Percentiles rank a stretch among this genome's conserved stretches.
Conservation (phyloP, 129 eudicot genomes). For the Smallanthus sonchifolius region DNA sequence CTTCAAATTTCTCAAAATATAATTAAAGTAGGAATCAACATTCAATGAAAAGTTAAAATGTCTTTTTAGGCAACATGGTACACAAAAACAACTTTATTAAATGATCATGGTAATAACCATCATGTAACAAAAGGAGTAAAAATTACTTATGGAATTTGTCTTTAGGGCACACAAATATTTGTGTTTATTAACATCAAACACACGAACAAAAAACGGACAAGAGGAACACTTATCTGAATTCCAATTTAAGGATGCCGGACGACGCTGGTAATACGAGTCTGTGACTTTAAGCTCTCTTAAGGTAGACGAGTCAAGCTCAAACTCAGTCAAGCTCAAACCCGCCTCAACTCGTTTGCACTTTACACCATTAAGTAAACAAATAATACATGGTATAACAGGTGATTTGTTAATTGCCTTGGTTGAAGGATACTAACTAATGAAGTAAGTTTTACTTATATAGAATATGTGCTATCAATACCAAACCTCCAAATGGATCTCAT, state of each 20-base stretch:
- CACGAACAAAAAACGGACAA: neutral
- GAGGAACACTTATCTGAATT: conserved; percentile 1
- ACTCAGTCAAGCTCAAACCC: no score
- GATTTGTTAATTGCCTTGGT: no score
- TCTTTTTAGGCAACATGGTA: no score
- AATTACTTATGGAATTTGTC: neutral
- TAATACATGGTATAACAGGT: no score
- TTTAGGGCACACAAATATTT: neutral
- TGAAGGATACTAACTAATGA: no score
- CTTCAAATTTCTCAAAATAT: neutral
- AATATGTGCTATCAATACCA: neutral
- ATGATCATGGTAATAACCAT: neutral
- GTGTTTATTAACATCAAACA: neutral
- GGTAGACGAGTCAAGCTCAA: no score
- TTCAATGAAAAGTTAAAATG: no score
- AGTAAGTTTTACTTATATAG: neutral
- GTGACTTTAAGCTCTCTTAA: no score
- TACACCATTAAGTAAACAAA: no score
- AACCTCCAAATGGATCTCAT: neutral
- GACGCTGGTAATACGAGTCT: no score
- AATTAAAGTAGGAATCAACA: no score
- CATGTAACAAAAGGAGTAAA: neutral
- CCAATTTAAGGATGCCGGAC: neutral
- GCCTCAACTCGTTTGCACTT: no score
- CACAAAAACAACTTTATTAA: neutral